Conservation (phyloP, 345 rosid species). For the Citrus sp. region DNA sequence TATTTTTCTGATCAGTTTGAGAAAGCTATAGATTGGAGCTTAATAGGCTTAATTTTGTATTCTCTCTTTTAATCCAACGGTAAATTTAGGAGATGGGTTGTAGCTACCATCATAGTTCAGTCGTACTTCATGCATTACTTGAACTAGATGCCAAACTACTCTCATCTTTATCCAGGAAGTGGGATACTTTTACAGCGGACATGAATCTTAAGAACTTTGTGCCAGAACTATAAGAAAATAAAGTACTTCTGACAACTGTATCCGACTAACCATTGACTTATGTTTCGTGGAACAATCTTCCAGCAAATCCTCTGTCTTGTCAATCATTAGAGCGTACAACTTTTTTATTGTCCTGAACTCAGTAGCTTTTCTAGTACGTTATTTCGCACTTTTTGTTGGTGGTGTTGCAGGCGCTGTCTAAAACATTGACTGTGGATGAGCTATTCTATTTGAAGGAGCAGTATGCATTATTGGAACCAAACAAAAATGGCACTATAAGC, state of each 20-base stretch:
- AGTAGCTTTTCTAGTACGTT: not conserved
- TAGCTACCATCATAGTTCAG: not conserved
- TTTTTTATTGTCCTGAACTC: not conserved
- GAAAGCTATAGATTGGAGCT: not conserved
- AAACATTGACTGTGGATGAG: slow-evolving; percentile 81
- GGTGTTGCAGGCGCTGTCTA: slow-evolving; percentile 73
- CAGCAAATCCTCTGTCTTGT: not conserved
- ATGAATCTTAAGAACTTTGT: not conserved
- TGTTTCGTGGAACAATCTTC: not conserved
- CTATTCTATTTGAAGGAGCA: slow-evolving; percentile 82
- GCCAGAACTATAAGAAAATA: not conserved
- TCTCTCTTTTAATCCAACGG: too few species aligned
- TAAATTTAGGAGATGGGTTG: not conserved
- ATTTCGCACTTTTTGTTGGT: not conserved
- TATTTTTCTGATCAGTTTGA: not conserved
- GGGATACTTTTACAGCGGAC: not conserved
- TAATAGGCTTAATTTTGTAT: not conserved
- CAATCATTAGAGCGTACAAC: not conserved
- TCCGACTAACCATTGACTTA: not conserved
- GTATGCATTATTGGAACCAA: slow-evolving; percentile 80
- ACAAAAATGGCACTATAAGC: slow-evolving; percentile 68
- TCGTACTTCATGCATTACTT: not conserved
- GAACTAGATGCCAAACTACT: not conserved
- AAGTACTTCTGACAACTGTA: not conserved
- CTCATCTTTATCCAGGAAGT: not conserved